These are phyloP conservation scores for Prunella vulgaris DNA, from an alignment of 257 asterid species.

Conservation along the genomic window DNA sequence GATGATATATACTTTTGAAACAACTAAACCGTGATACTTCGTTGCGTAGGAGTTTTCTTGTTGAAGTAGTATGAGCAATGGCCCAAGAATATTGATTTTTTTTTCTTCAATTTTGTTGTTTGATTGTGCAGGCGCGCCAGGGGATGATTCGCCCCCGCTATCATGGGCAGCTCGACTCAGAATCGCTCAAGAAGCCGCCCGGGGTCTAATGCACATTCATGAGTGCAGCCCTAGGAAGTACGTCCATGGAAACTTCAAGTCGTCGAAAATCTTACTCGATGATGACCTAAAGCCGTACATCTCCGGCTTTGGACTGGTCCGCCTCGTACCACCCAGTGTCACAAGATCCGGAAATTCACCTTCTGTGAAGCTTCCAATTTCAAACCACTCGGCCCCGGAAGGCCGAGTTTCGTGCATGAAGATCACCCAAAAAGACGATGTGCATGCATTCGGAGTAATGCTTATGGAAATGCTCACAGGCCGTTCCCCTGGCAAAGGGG, in stretches of 20 bases:
- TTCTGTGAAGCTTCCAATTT: slow-evolving; percentile 31
- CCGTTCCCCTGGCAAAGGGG: slow-evolving; percentile 43
- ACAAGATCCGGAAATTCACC: slow-evolving; percentile 31
- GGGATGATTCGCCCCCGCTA: slow-evolving; percentile 46
- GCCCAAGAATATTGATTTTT: neutral
- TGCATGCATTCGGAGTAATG: slow-evolving; percentile 74
- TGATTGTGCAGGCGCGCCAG: slow-evolving; percentile 55
- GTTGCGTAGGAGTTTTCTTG: no score
- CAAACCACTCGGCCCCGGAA: slow-evolving; percentile 53
- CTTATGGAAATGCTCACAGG: slow-evolving; percentile 85
- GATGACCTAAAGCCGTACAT: slow-evolving; percentile 71
- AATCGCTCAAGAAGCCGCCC: slow-evolving; percentile 68
- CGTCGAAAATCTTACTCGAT: slow-evolving; percentile 82
- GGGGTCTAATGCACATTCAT: slow-evolving; percentile 69
- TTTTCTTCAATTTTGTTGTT: neutral
- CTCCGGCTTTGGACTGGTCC: slow-evolving; percentile 77
- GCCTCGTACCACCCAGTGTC: slow-evolving; percentile 38
- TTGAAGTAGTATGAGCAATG: no score
- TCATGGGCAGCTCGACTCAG: slow-evolving; percentile 66
- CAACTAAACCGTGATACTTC: no score
- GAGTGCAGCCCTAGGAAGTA: slow-evolving; percentile 75
- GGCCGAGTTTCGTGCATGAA: slow-evolving; percentile 40
- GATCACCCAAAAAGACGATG: slow-evolving; percentile 72
- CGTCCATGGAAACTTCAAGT: slow-evolving; percentile 70
- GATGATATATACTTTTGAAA: no score